These are phyloP conservation scores for Mycena kentingensis DNA, from an alignment of 768 basidiomycete genomes.

Conservation along the genomic window DNA sequence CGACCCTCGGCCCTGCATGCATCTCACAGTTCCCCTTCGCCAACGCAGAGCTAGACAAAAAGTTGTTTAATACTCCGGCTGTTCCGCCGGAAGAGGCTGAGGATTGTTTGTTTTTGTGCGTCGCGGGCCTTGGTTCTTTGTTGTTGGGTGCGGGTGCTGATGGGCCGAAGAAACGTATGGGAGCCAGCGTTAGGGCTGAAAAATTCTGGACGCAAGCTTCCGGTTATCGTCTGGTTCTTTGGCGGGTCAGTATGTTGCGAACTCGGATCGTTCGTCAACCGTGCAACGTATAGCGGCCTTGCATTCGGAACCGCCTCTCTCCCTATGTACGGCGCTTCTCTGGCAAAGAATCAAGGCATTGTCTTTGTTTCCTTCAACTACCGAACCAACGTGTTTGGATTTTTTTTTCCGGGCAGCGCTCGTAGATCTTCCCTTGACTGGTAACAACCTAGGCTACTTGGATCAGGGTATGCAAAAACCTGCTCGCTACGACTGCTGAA, in stretches of 20 bases:
- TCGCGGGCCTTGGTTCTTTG: too few relatives aligned
- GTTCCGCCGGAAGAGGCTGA: constrained; percentile 14
- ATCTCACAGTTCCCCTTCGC: constrained; percentile 12
- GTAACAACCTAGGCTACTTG: constrained; percentile 21
- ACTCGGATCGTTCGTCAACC: too few relatives aligned
- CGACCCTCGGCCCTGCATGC: constrained; percentile 11
- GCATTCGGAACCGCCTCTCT: constrained; percentile 8
- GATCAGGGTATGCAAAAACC: constrained; percentile 34
- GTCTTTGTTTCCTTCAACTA: constrained; percentile 13
- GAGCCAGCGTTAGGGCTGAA: too few relatives aligned
- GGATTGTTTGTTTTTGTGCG: constrained; percentile 13
- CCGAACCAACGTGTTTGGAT: constrained; percentile 16
- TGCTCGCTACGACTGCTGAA: too few relatives aligned
- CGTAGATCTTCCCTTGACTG: constrained; percentile 12
- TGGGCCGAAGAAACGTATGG: too few relatives aligned
- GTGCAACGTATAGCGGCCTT: neutral
- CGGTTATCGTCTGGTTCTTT: too few relatives aligned
- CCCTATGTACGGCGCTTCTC: constrained; percentile 5
- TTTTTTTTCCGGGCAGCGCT: constrained; percentile 10
- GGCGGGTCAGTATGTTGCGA: too few relatives aligned
- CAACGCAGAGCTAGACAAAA: neutral
- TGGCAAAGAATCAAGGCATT: constrained; percentile 7
- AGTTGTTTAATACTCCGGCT: constrained; percentile 10
- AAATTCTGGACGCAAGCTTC: too few relatives aligned
- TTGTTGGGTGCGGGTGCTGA: too few relatives aligned